phyloP scores from a whole-genome alignment of 2,329 filamentous ascomycete genomes.

The Pseudomassariella vexata region DNA sequence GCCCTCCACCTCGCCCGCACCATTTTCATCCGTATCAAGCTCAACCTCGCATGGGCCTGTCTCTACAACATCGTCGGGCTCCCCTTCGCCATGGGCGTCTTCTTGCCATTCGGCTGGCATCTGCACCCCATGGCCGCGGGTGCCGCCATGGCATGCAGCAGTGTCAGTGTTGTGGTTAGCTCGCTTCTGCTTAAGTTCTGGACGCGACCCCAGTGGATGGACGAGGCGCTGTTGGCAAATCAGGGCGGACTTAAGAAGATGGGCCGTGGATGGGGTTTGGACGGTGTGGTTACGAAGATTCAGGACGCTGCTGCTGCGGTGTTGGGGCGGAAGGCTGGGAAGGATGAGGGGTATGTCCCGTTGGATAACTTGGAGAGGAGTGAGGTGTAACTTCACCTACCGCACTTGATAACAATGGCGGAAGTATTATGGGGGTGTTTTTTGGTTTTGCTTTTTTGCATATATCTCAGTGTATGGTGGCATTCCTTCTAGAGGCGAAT shows the following conservation, averaged over 20 bases:
- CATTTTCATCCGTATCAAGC: slow-evolving; percentile 89
- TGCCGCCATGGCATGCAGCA: slow-evolving; percentile 87
- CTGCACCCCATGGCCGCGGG: slow-evolving; percentile 93
- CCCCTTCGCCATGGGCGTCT: slow-evolving; percentile 90
- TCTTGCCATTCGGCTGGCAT: slow-evolving; percentile 81
- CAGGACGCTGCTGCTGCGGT: slow-evolving; percentile 33
- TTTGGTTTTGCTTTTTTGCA: too few relatives aligned
- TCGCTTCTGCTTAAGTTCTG: slow-evolving; percentile 82
- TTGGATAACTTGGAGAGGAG: slow-evolving; percentile 43
- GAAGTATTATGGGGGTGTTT: too few relatives aligned
- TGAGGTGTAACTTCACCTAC: slow-evolving; percentile 11
- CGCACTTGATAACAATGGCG: too few relatives aligned
- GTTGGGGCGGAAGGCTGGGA: slow-evolving; percentile 24
- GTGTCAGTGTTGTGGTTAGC: slow-evolving; percentile 82
- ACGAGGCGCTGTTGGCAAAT: slow-evolving; percentile 58
- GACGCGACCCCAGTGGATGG: slow-evolving; percentile 82
- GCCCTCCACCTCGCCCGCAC: slow-evolving; percentile 73
- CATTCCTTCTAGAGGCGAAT: background rate
- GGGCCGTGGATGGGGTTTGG: slow-evolving; percentile 34
- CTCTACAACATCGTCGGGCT: slow-evolving; percentile 87
- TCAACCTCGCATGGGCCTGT: slow-evolving; percentile 90
- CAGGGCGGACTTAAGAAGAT: slow-evolving; percentile 40
- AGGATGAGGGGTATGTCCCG: slow-evolving; percentile 55
- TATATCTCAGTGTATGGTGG: slow-evolving; percentile 1
- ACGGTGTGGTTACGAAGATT: slow-evolving; percentile 34